phyloP scores from a whole-genome alignment of 2,329 filamentous ascomycete species.

The Arthrocladium fulminans region DNA sequence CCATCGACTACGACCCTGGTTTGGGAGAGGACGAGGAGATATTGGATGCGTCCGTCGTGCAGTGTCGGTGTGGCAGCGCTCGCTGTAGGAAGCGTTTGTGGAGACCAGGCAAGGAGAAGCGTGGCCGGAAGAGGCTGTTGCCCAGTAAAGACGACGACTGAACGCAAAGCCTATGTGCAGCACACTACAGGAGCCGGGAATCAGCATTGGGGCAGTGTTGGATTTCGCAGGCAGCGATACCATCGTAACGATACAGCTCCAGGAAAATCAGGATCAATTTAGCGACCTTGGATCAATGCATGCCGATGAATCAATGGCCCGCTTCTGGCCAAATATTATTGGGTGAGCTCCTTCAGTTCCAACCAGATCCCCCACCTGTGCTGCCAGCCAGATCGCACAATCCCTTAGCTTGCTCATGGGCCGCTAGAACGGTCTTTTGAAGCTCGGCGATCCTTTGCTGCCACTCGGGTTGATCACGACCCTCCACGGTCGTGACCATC shows the following conservation, averaged over 20 bases:
- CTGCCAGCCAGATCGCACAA: background rate
- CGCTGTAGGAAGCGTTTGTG: constrained; percentile 39
- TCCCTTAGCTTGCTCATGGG: background rate
- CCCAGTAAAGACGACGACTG: constrained; percentile 2
- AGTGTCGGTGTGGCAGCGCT: constrained; percentile 36
- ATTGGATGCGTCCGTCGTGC: constrained; percentile 31
- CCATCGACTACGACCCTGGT: constrained; percentile 39
- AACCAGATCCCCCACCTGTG: background rate
- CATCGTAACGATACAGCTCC: too few species aligned
- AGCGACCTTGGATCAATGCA: too few species aligned
- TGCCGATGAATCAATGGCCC: too few species aligned
- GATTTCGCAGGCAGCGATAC: too few species aligned
- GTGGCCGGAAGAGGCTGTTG: background rate
- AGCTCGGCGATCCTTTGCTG: background rate
- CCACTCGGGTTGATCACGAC: background rate
- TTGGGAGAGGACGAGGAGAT: constrained; percentile 7
- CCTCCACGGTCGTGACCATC: background rate
- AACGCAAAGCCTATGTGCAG: background rate
- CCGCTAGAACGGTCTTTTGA: background rate
- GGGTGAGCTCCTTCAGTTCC: too few species aligned
- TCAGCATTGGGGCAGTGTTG: too few species aligned
- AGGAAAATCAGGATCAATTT: too few species aligned
- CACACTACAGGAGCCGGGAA: background rate
- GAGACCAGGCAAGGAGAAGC: constrained; percentile 14
- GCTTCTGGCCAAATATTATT: too few species aligned